Base-by-base conservation (phyloP, 441 rosid genomes). In the Syzygium malaccense region DNA sequence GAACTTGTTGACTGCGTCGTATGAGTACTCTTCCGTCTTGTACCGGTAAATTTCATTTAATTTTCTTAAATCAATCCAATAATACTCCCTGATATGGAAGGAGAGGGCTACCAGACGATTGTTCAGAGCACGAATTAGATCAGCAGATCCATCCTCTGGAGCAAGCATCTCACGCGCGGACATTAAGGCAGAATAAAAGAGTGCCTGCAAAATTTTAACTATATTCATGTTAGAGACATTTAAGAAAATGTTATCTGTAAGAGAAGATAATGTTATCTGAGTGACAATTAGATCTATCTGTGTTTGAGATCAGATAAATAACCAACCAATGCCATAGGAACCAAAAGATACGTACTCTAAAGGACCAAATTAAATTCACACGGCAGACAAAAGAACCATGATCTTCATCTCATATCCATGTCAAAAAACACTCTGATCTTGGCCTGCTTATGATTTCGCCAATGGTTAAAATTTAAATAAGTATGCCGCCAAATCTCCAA, bases 21-120 rank as follows among this genome's bases (percentile, higher is more conserved):
- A 96, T 71, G 99, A 97, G 91, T 97, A 96, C 90, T 97, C 99
- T 92, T 96, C 99, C 30, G 99, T 97, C 91, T 96, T 96, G 93
- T 96, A 97, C 55, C 98, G 97, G 88, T 96, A 97, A 86, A 97
- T 96, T 94, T 96, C 99, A 90, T 96, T 97, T 89, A 96, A 89
- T 90, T 95, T 96, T 86, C 88, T 93, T 54, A 96, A 86, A 92
- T 97, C 99, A 56, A 94, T 95, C 98, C 98, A 97, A 89, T 97
- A 97, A 89, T 97, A 97, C 89, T 97, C 99, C 91, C 98, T 93
- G 86, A 97, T 95, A 88, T 97, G 99, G 91, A 97, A 96, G 30
- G 98, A 97, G 23, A 97, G 91, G 86, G 99, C 99, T 64, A 96
- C 97, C 80, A 96, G 91, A 86, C 98, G 98, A 90, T 97, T 96